phyloP scores from a whole-genome alignment of 495 filamentous ascomycete species.

The Talaromyces nanjingensis region DNA sequence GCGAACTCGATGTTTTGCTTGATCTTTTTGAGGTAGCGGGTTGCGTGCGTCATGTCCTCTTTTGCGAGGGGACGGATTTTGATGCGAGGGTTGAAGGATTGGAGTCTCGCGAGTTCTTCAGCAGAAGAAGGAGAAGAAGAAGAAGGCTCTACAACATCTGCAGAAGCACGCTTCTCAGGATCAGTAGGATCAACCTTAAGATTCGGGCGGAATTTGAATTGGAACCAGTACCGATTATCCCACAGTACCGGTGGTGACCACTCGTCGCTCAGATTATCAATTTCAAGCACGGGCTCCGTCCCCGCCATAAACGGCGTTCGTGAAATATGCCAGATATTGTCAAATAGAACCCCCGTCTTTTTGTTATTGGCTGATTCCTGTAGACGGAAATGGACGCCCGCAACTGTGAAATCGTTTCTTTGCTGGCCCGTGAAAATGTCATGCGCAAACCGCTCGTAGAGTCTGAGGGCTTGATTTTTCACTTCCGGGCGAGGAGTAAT shows the following conservation, averaged over 20 bases:
- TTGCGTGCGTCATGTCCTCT: not conserved
- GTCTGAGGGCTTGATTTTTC: constrained; percentile 21
- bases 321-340: constrained; percentile 39
- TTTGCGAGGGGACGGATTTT: not conserved
- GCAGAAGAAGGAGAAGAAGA: not conserved
- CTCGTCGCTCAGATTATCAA: constrained; percentile 24
- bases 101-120: not conserved
- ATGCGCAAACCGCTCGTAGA: constrained; percentile 12
- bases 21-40: not conserved
- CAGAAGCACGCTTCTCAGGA: not conserved
- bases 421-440: constrained; percentile 29
- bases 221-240: constrained; percentile 83
- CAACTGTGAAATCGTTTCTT: constrained; percentile 42
- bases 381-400: constrained; percentile 25
- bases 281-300: constrained; percentile 18
- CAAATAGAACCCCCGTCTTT: not conserved
- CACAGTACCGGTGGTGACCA: constrained; percentile 39
- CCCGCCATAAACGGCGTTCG: constrained; percentile 39
- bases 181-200: constrained; percentile 6
- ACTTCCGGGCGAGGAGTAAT: constrained; percentile 31
- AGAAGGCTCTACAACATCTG: not conserved
- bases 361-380: constrained; percentile 14
- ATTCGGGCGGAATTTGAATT: constrained; percentile 27
- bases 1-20: not conserved
- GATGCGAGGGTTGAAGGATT: not conserved